Evolutionary conservation across 805 yeast species (phyloP).

Genomic region (Candida yuanshanica): DNA sequence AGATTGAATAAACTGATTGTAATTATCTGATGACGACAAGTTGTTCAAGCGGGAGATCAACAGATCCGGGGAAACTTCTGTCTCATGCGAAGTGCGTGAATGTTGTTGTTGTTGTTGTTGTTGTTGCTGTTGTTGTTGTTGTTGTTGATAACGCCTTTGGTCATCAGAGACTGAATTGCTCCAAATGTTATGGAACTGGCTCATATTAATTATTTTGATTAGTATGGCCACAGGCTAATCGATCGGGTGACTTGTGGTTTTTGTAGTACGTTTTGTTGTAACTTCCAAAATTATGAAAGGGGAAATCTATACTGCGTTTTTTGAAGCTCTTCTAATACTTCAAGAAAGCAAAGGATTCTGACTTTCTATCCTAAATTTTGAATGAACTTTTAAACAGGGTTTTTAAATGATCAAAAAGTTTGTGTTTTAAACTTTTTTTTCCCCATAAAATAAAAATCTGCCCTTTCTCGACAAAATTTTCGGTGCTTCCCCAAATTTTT

Average conservation of each 20-base stretch:
- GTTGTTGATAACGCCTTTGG: slow-evolving; percentile 4
- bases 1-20: slow-evolving; percentile 11
- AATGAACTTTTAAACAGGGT: no score
- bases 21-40: slow-evolving; percentile 15
- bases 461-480: neutral
- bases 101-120: slow-evolving; percentile 5
- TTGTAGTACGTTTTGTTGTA: no score
- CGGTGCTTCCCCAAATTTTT: neutral
- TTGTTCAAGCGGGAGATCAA: slow-evolving; percentile 19
- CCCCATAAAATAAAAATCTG: neutral
- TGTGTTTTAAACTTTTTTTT: neutral
- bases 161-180: slow-evolving; percentile 1
- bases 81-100: neutral
- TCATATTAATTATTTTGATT: slow-evolving; percentile 6
- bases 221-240: no score
- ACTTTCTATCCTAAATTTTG: no score
- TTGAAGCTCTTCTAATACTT: no score
- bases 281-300: no score
- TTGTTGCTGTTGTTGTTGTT: slow-evolving; percentile 1
- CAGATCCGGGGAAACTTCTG: slow-evolving; percentile 19
- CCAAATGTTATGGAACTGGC: slow-evolving; percentile 12
- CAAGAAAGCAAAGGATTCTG: no score
- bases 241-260: no score
- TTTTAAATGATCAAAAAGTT: neutral
- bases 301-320: no score